These are phyloP conservation scores for Allomyces macrogynus DNA, from an alignment of 192 early-diverging fungal species.

Conservation along the genomic window DNA sequence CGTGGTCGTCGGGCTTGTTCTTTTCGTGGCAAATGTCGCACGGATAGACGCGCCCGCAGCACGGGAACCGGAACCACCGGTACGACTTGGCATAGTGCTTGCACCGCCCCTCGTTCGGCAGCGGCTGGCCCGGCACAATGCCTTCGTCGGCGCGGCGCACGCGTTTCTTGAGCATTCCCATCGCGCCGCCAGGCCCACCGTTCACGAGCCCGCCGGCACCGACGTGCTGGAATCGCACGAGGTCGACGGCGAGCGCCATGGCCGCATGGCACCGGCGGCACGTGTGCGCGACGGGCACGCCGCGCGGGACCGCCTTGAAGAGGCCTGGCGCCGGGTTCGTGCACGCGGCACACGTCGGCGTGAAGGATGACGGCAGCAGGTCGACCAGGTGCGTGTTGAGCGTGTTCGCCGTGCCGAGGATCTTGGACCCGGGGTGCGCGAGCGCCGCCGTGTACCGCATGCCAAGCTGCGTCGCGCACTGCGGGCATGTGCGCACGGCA, in stretches of 20 bases:
- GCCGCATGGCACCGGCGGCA: conserved; percentile 17
- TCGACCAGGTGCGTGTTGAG: conserved; percentile 46
- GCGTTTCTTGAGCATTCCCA: conserved; percentile 22
- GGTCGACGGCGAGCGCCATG: conserved; percentile 18
- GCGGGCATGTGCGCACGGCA: conserved; percentile 28
- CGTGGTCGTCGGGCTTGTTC: conserved; percentile 37
- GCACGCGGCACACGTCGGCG: conserved; percentile 51
- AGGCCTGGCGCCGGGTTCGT: conserved; percentile 9
- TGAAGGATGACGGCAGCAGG: conserved; percentile 47
- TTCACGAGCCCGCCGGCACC: conserved; percentile 16
- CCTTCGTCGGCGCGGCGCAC: conserved; percentile 20
- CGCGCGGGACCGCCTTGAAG: conserved; percentile 10
- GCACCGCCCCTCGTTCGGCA: conserved; percentile 62
- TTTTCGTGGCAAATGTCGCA: conserved; percentile 76
- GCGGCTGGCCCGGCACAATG: conserved; percentile 49
- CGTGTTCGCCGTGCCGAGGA: conserved; percentile 54
- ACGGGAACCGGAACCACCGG: conserved; percentile 83
- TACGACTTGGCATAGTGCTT: conserved; percentile 67
- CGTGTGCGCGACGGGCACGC: conserved; percentile 3
- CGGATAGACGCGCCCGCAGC: conserved; percentile 61
- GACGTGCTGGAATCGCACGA: conserved; percentile 29
- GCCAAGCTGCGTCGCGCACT: conserved; percentile 28
- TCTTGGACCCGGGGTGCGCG: conserved; percentile 26
- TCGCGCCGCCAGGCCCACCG: conserved; percentile 6
- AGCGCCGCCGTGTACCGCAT: conserved; percentile 37